Evolutionary conservation across 441 rosid genomes (phyloP).

Genomic region (Adansonia gregorii): DNA sequence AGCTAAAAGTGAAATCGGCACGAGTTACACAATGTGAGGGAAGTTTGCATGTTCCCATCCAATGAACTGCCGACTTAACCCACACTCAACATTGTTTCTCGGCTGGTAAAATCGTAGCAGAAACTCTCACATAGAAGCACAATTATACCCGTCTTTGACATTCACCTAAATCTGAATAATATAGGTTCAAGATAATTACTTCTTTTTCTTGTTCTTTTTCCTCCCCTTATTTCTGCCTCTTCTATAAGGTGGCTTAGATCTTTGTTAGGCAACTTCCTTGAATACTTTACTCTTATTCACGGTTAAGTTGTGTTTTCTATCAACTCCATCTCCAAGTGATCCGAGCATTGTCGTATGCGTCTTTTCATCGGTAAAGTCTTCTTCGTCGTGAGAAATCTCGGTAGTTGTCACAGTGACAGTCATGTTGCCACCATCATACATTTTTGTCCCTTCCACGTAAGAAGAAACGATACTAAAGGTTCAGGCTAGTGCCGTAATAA

Average conservation of each 20-base stretch:
- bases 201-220: slow-evolving; percentile 48
- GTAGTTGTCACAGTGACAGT: slow-evolving; percentile 79
- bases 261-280: slow-evolving; percentile 55
- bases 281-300: slow-evolving; percentile 55
- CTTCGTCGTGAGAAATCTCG: slow-evolving; percentile 64
- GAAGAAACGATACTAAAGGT: slow-evolving; percentile 5
- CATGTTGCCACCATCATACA: slow-evolving; percentile 68
- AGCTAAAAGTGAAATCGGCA: no score
- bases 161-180: no score
- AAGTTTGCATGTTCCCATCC: no score
- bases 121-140: no score
- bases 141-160: no score
- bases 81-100: no score
- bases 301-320: slow-evolving; percentile 41
- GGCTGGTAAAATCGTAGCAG: no score
- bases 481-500: slow-evolving; percentile 2
- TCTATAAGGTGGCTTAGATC: slow-evolving; percentile 46
- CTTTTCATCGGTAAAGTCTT: slow-evolving; percentile 34
- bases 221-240: slow-evolving; percentile 60
- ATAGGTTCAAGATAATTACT: slow-evolving; percentile 25
- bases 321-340: slow-evolving; percentile 33
- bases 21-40: no score
- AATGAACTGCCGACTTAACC: no score
- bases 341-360: slow-evolving; percentile 30
- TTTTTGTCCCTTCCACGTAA: slow-evolving; percentile 51